Evolutionary conservation across 192 early-diverging fungal genomes (phyloP).

Genomic region (Thamnidium elegans): DNA sequence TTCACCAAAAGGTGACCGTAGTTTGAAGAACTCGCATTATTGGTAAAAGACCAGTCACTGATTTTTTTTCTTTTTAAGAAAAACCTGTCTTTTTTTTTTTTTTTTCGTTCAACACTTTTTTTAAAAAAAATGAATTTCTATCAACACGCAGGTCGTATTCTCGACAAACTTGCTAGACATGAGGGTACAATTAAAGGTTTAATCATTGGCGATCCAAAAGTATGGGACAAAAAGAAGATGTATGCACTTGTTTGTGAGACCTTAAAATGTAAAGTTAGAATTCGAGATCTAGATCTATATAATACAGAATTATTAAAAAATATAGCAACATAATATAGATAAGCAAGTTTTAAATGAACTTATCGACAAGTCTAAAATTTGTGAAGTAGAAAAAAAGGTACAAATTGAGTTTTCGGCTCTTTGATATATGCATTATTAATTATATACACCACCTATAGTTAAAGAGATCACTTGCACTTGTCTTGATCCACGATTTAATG

Average conservation of each 20-base stretch:
- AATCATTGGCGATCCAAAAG: constrained; percentile 61
- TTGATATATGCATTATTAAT: constrained; percentile 31
- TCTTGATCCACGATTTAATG: constrained; percentile 86
- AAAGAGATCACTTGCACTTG: constrained; percentile 28
- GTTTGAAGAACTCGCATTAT: no score
- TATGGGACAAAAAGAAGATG: constrained; percentile 79
- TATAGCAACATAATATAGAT: constrained; percentile 26
- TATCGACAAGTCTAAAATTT: constrained; percentile 47
- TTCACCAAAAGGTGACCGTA: no score
- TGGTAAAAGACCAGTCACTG: no score
- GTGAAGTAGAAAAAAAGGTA: constrained; percentile 52
- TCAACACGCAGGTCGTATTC: constrained; percentile 70
- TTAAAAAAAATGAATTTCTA: constrained; percentile 68
- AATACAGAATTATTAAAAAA: neutral
- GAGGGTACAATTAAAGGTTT: constrained; percentile 79
- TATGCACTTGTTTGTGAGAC: constrained; percentile 93
- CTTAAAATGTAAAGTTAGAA: constrained; percentile 62
- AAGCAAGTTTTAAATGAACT: constrained; percentile 48
- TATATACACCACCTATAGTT: constrained; percentile 9
- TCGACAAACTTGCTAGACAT: constrained; percentile 65
- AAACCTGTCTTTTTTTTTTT: neutral
- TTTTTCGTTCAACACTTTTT: neutral
- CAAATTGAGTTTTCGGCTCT: neutral
- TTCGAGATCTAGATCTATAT: neutral
- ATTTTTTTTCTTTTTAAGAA: no score